Evolutionary conservation across 345 rosid species (phyloP).

Genomic region (Linum trigynum): DNA sequence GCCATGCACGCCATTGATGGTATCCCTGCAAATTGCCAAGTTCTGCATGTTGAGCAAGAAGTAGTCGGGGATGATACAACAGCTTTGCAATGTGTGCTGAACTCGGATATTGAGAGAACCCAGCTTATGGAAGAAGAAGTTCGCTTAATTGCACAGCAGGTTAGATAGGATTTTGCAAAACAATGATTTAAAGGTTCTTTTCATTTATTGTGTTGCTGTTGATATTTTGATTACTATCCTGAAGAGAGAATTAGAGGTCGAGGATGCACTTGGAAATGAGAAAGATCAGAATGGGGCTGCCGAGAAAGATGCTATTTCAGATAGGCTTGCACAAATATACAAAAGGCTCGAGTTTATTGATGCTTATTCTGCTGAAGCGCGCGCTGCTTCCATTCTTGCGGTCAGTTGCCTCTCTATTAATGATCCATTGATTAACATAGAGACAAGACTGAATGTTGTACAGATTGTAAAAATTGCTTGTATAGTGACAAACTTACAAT

Average conservation of each 20-base stretch:
- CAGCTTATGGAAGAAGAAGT: conserved; percentile 80
- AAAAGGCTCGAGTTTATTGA: conserved; percentile 89
- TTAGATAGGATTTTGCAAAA: conserved; percentile 16
- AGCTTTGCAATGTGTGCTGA: conserved; percentile 91
- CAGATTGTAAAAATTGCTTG: neutral
- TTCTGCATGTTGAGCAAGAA: conserved; percentile 96
- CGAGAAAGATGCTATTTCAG: conserved; percentile 53
- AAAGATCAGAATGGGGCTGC: conserved; percentile 37
- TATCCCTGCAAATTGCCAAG: conserved; percentile 92
- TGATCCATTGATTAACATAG: conserved; percentile 1
- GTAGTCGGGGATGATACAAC: conserved; percentile 81
- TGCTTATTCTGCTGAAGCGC: conserved; percentile 91
- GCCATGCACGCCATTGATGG: conserved; percentile 98
- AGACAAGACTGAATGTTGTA: conserved; percentile 5
- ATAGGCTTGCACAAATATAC: conserved; percentile 79
- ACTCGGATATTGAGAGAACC: conserved; percentile 84
- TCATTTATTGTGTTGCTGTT: conserved; percentile 16
- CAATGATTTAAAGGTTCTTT: conserved; percentile 6
- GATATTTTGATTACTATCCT: conserved; percentile 18
- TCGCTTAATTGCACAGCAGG: conserved; percentile 61
- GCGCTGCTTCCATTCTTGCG: conserved; percentile 95
- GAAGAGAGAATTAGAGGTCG: conserved; percentile 67
- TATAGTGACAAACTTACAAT: neutral
- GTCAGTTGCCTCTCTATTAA: conserved; percentile 32
- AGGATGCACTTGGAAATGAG: conserved; percentile 37